Evolutionary conservation across 2,329 filamentous ascomycete genomes (phyloP).

Genomic region (Colletotrichum karsti): DNA sequence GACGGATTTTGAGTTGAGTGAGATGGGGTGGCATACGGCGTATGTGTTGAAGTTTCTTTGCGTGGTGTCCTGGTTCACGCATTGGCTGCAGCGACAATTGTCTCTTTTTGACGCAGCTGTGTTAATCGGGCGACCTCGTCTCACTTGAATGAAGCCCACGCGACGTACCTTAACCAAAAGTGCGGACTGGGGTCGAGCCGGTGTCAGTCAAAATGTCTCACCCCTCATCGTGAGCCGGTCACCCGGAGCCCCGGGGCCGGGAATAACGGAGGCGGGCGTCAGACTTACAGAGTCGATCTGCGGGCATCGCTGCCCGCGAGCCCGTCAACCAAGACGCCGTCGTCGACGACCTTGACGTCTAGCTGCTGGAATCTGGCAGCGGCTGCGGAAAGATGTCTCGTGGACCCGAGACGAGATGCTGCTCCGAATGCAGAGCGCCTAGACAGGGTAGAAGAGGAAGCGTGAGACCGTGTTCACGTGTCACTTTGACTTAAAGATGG

Average conservation of each 20-base stretch:
- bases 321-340: conserved; percentile 19
- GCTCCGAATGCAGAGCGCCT: conserved; percentile 14
- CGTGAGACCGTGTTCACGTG: conserved; percentile 13
- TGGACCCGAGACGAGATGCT: background rate
- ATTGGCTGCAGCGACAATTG: conserved; percentile 51
- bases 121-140: background rate
- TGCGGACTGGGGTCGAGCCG: conserved; percentile 14
- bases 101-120: conserved; percentile 38
- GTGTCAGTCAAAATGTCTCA: conserved; percentile 1
- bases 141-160: background rate
- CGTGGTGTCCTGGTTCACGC: conserved; percentile 51
- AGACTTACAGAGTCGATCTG: conserved; percentile 28
- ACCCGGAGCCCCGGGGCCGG: background rate
- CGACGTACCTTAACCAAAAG: conserved; percentile 31
- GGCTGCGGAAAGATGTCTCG: conserved; percentile 15
- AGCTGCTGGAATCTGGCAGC: background rate
- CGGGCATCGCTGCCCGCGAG: background rate
- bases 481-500: background rate
- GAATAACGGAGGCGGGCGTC: too few relatives aligned
- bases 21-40: conserved; percentile 35
- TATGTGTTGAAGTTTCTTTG: conserved; percentile 53
- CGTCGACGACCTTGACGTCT: background rate
- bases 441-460: background rate
- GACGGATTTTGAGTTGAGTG: background rate
- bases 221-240: background rate